Conservation (phyloP, 169 alveolate species). For the Plasmodium gonderi region DNA sequence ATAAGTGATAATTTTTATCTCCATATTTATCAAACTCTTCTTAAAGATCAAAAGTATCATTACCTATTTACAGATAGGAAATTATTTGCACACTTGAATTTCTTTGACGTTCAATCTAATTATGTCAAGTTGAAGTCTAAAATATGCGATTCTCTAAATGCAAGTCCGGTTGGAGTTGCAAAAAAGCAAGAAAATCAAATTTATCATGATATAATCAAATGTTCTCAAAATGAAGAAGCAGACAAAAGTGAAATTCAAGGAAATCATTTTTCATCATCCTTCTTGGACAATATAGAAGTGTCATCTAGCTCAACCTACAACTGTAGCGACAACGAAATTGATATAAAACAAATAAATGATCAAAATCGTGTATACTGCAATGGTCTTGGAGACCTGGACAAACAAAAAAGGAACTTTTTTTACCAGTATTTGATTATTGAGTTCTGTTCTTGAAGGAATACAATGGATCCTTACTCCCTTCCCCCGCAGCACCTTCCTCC, state of each 20-base stretch:
- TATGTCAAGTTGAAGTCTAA: neutral
- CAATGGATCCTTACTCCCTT: neutral
- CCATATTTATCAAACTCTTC: constrained; percentile 19
- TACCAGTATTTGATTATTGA: constrained; percentile 69
- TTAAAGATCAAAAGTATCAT: constrained; percentile 35
- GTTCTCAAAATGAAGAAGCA: neutral
- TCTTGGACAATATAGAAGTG: constrained; percentile 7
- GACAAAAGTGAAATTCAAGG: neutral
- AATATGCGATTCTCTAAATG: neutral
- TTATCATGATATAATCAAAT: neutral
- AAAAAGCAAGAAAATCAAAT: neutral
- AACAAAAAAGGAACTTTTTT: constrained; percentile 20
- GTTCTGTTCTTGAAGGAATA: neutral
- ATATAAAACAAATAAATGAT: constrained; percentile 45
- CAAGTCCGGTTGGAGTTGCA: neutral
- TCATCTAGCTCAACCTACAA: constrained; percentile 31
- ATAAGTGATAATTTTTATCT: constrained; percentile 55
- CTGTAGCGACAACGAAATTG: constrained; percentile 23
- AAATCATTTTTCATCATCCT: neutral
- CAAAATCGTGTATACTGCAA: constrained; percentile 10
- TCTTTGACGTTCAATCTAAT: constrained; percentile 28
- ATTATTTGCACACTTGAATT: constrained; percentile 5
- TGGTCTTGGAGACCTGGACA: neutral
- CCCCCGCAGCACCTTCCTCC: too few species aligned
- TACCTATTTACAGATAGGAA: constrained; percentile 25